A percentile compares a stretch with the other conserved stretches of the same genome.
phyloP scores from a whole-genome alignment of 192 early-diverging fungal genomes.

The Anaeromyces robustus region DNA sequence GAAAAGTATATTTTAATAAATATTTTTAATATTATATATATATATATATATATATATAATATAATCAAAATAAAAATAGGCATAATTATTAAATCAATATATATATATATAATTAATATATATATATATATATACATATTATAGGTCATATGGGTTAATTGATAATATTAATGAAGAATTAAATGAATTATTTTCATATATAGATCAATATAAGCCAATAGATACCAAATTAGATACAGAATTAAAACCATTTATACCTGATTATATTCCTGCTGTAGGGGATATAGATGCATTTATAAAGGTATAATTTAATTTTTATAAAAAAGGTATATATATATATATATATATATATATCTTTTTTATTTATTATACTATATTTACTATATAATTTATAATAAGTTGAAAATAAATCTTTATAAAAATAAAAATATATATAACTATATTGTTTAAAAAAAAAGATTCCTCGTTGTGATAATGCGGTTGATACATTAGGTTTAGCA shows the following conservation, averaged over 20 bases:
- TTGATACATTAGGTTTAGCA: slow-evolving; percentile 25
- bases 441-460: slow-evolving; percentile 17
- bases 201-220: slow-evolving; percentile 28
- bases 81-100: too few relatives aligned
- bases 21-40: too few relatives aligned
- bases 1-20: neutral
- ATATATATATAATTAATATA: too few relatives aligned
- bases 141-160: neutral
- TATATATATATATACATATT: too few relatives aligned
- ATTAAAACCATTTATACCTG: slow-evolving; percentile 36
- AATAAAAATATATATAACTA: too few relatives aligned
- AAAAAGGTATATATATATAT: too few relatives aligned
- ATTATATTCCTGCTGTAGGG: slow-evolving; percentile 42
- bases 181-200: slow-evolving; percentile 30
- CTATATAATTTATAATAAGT: too few relatives aligned
- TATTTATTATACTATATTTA: too few relatives aligned
- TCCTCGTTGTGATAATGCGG: slow-evolving; percentile 21
- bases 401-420: too few relatives aligned
- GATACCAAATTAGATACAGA: slow-evolving; percentile 32
- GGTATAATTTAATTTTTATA: slow-evolving; percentile 8
- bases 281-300: slow-evolving; percentile 52
- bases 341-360: too few relatives aligned
- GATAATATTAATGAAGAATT: slow-evolving; percentile 15
- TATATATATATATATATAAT: too few relatives aligned
- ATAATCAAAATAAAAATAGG: too few relatives aligned